A percentile compares a stretch with the other conserved stretches of the same genome.
Evolutionary conservation across 2,329 filamentous ascomycete genomes (phyloP).

Genomic region (Venturia asperata): DNA sequence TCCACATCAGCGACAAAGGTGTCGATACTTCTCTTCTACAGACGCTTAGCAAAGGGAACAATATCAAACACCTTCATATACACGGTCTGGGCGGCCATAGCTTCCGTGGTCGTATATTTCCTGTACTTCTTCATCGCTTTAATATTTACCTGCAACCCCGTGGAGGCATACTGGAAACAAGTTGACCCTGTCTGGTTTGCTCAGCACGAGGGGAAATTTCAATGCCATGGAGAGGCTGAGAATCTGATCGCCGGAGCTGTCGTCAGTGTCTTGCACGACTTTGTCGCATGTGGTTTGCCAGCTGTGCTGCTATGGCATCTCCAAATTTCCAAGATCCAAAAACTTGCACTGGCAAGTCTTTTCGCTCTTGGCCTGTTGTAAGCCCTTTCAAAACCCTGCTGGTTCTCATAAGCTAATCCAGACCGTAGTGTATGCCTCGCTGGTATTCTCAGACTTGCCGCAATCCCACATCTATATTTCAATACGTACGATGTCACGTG

Average conservation of each 20-base stretch:
- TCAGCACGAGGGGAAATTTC: slow-evolving; percentile 20
- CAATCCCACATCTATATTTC: slow-evolving; percentile 8
- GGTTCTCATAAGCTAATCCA: slow-evolving; percentile 30
- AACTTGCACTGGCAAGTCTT: slow-evolving; percentile 20
- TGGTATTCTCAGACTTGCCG: slow-evolving; percentile 21
- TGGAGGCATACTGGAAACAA: slow-evolving; percentile 24
- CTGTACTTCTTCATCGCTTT: slow-evolving; percentile 21
- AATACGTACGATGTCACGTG: slow-evolving; percentile 18
- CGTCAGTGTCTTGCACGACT: slow-evolving; percentile 22
- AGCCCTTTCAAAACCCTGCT: slow-evolving; percentile 10
- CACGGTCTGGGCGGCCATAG: slow-evolving; percentile 16
- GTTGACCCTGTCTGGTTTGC: slow-evolving; percentile 21
- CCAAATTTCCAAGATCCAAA: slow-evolving; percentile 22
- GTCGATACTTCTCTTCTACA: slow-evolving; percentile 24
- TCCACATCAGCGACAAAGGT: slow-evolving; percentile 23
- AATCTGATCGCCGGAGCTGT: slow-evolving; percentile 21
- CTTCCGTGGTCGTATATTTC: slow-evolving; percentile 21
- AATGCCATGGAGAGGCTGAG: slow-evolving; percentile 22
- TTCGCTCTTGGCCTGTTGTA: slow-evolving; percentile 17
- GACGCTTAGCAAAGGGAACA: slow-evolving; percentile 21
- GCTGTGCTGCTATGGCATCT: slow-evolving; percentile 22
- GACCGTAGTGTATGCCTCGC: slow-evolving; percentile 20
- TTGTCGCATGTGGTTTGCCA: slow-evolving; percentile 23
- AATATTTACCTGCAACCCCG: slow-evolving; percentile 22
- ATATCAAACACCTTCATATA: slow-evolving; percentile 13